phyloP scores from a whole-genome alignment of 108 stramenopile species.

The Cyclotella cryptica region DNA sequence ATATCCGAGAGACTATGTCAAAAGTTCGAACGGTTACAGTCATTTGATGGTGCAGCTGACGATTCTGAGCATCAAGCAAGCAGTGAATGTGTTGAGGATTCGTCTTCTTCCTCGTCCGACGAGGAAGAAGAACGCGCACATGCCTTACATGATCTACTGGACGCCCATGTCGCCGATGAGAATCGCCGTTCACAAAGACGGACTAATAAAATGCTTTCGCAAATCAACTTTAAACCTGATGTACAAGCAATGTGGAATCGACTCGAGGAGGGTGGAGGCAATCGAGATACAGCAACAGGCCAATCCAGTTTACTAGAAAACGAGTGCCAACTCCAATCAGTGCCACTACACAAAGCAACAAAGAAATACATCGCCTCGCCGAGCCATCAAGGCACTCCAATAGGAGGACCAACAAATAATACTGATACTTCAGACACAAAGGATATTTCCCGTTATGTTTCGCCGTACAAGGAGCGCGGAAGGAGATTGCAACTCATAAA shows the following conservation, averaged over 20 bases:
- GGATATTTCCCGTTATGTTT: slow-evolving; percentile 3
- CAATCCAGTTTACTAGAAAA: not conserved
- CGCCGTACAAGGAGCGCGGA: slow-evolving; percentile 27
- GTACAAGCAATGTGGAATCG: slow-evolving; percentile 39
- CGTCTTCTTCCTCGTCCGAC: slow-evolving; percentile 16
- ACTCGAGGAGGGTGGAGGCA: slow-evolving; percentile 13
- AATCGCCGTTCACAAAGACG: slow-evolving; percentile 39
- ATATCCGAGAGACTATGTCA: slow-evolving; percentile 18
- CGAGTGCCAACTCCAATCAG: slow-evolving; percentile 36
- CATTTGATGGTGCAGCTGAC: slow-evolving; percentile 9
- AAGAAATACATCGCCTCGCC: not conserved
- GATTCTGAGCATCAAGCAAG: not conserved
- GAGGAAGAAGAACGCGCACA: slow-evolving; percentile 30
- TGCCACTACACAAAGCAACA: slow-evolving; percentile 16
- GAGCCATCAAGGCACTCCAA: not conserved
- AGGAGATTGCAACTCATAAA: slow-evolving; percentile 11
- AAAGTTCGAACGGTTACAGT: slow-evolving; percentile 26
- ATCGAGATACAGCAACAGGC: not conserved
- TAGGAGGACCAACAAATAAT: no score
- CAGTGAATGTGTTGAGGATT: slow-evolving; percentile 12
- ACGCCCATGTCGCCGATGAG: slow-evolving; percentile 39
- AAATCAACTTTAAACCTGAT: slow-evolving; percentile 24
- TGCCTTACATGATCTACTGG: slow-evolving; percentile 41
- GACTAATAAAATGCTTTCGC: slow-evolving; percentile 17
- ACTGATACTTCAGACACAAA: not conserved